phyloP scores from a whole-genome alignment of 306 rosid species.

The Begonia loranthoides region DNA sequence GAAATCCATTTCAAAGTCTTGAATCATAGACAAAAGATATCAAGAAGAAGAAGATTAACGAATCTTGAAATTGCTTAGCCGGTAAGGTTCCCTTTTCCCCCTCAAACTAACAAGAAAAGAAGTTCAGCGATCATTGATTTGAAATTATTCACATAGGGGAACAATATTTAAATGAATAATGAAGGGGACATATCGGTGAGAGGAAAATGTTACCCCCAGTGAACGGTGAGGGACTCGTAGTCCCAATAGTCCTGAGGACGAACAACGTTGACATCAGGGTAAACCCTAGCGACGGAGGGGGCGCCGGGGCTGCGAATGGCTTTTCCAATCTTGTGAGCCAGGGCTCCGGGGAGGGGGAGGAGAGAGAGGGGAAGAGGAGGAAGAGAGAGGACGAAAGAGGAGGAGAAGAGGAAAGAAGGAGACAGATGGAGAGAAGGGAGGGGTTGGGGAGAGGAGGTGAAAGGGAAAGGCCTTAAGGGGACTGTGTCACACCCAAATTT shows the following conservation, averaged over 20 bases:
- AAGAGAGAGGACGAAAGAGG: constrained; percentile 6
- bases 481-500: too few relatives aligned
- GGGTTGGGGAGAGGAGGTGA: constrained; percentile 29
- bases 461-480: constrained; percentile 69
- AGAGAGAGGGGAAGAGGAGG: background rate
- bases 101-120: too few relatives aligned
- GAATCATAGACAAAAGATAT: too few relatives aligned
- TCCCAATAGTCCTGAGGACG: constrained; percentile 96
- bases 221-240: constrained; percentile 84
- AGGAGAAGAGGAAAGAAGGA: constrained; percentile 5
- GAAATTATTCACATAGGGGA: too few relatives aligned
- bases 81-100: too few relatives aligned
- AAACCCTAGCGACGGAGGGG: constrained; percentile 75
- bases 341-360: constrained; percentile 34
- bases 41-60: background rate
- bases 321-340: constrained; percentile 95
- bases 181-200: too few relatives aligned
- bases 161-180: too few relatives aligned
- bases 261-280: constrained; percentile 67
- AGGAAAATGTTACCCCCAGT: constrained; percentile 59
- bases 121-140: too few relatives aligned
- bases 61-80: too few relatives aligned
- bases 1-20: background rate
- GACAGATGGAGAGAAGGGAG: constrained; percentile 4
- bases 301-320: constrained; percentile 97